These are phyloP conservation scores for Solanum chacoense DNA, from an alignment of 305 asterid species.

Conservation along the genomic window DNA sequence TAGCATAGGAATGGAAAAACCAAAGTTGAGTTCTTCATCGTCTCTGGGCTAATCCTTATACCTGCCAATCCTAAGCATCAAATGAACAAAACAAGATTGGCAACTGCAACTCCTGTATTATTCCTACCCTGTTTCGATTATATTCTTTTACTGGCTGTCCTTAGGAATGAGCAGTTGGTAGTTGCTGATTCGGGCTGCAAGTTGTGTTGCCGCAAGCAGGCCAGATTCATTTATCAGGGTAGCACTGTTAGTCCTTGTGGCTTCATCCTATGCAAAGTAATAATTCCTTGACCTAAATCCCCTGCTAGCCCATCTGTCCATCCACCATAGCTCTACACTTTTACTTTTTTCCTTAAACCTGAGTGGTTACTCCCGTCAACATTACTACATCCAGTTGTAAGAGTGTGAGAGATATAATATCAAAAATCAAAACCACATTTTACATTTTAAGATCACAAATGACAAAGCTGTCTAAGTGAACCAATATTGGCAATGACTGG, in stretches of 20 bases:
- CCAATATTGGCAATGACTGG: background rate
- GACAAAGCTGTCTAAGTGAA: background rate
- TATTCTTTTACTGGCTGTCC: background rate
- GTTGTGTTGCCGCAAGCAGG: background rate
- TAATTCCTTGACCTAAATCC: background rate
- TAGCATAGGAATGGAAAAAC: background rate
- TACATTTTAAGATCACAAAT: background rate
- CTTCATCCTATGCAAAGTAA: background rate
- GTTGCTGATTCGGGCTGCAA: background rate
- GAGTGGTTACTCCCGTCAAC: background rate
- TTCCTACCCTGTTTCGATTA: background rate
- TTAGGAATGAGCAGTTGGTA: background rate
- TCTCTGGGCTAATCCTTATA: background rate
- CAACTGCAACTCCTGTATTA: background rate
- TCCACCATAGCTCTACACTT: background rate
- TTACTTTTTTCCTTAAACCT: background rate
- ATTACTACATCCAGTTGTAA: background rate
- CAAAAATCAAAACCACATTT: background rate
- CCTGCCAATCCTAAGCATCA: background rate
- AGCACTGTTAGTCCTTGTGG: background rate
- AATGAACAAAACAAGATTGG: background rate
- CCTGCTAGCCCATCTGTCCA: background rate
- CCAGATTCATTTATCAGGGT: background rate
- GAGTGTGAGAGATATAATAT: background rate
- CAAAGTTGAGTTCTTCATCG: background rate